These are phyloP conservation scores for Diddensiella santjacobensis DNA, from an alignment of 805 yeast genomes.

Conservation along the genomic window DNA sequence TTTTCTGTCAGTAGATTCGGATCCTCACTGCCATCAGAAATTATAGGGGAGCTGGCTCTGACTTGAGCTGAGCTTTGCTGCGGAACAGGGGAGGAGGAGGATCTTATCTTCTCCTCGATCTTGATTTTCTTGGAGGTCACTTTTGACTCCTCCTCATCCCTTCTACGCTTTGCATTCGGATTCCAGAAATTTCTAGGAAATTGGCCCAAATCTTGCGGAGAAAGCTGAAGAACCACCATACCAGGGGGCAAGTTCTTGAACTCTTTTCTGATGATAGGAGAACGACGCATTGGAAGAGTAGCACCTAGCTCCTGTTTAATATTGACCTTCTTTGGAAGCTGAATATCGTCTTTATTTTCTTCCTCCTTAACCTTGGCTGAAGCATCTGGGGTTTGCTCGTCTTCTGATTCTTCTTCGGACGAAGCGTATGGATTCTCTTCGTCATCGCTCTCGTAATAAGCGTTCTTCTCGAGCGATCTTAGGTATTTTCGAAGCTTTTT, in stretches of 20 bases:
- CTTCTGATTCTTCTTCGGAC: constrained; percentile 43
- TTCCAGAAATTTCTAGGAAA: constrained; percentile 87
- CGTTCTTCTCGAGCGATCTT: constrained; percentile 80
- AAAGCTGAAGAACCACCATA: constrained; percentile 60
- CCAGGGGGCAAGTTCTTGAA: constrained; percentile 49
- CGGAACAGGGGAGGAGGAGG: constrained; percentile 13
- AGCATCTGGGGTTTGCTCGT: constrained; percentile 28
- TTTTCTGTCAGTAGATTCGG: constrained; percentile 55
- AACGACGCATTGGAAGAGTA: neutral
- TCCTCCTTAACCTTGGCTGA: constrained; percentile 13
- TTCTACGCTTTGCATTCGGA: constrained; percentile 48
- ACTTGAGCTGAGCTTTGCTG: constrained; percentile 24
- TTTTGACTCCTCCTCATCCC: constrained; percentile 34
- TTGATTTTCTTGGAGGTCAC: constrained; percentile 32
- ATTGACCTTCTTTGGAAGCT: constrained; percentile 8
- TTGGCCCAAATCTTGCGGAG: constrained; percentile 51
- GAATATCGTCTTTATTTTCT: constrained; percentile 18
- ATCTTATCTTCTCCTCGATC: constrained; percentile 12
- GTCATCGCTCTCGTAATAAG: constrained; percentile 80
- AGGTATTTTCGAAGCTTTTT: constrained; percentile 78
- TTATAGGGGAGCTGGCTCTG: constrained; percentile 35
- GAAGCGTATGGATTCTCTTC: constrained; percentile 80
- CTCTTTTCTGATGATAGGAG: constrained; percentile 28
- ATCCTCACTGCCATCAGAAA: constrained; percentile 30
- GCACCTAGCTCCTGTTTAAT: constrained; percentile 35